phyloP scores from a whole-genome alignment of 306 rosid species.

The Sechiopsis laciniata region DNA sequence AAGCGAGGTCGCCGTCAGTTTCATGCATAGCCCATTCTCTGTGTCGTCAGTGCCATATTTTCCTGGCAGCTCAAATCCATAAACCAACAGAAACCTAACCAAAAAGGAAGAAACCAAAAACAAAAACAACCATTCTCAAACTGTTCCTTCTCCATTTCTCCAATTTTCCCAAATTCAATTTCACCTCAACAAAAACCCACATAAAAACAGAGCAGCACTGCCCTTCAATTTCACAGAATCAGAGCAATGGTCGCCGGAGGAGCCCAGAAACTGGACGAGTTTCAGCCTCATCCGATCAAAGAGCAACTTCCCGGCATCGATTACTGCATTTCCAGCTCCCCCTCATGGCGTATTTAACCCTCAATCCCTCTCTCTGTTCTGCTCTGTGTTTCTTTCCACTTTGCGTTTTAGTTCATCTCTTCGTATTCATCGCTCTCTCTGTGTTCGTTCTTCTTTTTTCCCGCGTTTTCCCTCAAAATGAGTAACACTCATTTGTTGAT shows the following conservation, averaged over 20 bases:
- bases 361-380: constrained; percentile 7
- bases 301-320: constrained; percentile 80
- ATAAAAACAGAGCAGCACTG: neutral
- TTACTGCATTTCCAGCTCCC: constrained; percentile 65
- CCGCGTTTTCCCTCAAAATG: neutral
- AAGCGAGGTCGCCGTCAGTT: neutral
- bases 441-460: neutral
- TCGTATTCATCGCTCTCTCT: neutral
- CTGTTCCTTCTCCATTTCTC: neutral
- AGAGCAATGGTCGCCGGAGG: constrained; percentile 25
- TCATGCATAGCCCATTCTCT: neutral
- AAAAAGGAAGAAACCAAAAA: neutral
- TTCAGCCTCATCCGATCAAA: constrained; percentile 64
- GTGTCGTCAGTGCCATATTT: constrained; percentile 9
- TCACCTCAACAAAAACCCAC: neutral
- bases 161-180: neutral
- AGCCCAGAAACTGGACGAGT: constrained; percentile 43
- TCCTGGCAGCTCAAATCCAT: neutral
- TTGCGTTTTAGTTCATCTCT: neutral
- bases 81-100: constrained; percentile 16
- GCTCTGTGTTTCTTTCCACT: neutral
- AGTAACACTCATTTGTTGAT: neutral
- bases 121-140: neutral
- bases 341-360: constrained; percentile 56
- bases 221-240: neutral